Base-by-base conservation (phyloP, 768 basidiomycete species). In the Psilocybe cubensis region DNA sequence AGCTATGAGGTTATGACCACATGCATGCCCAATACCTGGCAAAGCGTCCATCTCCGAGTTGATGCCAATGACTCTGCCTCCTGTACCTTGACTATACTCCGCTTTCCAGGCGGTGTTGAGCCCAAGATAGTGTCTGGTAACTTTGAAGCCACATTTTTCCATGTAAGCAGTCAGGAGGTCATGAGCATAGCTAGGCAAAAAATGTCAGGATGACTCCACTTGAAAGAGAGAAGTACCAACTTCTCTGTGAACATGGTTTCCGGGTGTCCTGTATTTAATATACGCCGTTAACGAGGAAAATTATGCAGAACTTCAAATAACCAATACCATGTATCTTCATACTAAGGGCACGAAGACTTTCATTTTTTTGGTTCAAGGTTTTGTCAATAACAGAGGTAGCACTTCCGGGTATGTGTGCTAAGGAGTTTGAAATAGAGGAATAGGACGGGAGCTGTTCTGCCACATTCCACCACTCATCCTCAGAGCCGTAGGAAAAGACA, bases 1-100 rank as follows among this genome's bases (percentile, higher is more conserved):
- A 44, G 91, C 91, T 62, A 92, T 92, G 60, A 94, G 78, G 70
- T 93, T 92, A 71, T 94, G 91, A 0, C 91, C 91, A 66, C 91
- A 93, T 0, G 83, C 89, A 68, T 86, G 77, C 70, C 86, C 72
- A 76, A 89, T 74, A 7, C 82, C 79, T 33, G 70, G 73, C 20
- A 86, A 72, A 9, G 84, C 85, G 66, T 86, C 85, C 88, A 90
- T 91, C 72, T 92, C 92, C 14, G 90, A 85, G 70, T 94, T 92
- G 60, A 93, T 72, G 7, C 92, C 91, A 44, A 93, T 75, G 48
- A 84, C 83, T 40, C 87, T 81, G 9, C 88, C 87, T 27, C 83
- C 83, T 31, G 61, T 66, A 23, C 85, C 83, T 60, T 84, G 81
- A 33, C 76, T 75, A 70, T 79, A 92, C 64, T 86, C 87, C 2